Evolutionary conservation across 768 basidiomycete genomes (phyloP).

Genomic region (Cystofilobasidium capitatum): DNA sequence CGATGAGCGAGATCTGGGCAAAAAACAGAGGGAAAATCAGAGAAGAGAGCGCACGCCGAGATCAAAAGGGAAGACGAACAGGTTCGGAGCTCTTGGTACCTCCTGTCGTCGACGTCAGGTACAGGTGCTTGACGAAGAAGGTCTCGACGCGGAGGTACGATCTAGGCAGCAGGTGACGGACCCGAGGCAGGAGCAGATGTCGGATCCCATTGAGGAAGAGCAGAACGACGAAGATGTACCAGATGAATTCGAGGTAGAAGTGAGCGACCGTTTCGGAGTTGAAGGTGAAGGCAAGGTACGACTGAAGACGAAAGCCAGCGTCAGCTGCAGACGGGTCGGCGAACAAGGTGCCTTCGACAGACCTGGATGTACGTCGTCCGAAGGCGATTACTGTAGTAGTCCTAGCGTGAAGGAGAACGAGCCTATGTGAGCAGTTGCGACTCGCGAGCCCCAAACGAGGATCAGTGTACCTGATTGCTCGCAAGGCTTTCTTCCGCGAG

Average conservation of each 20-base stretch:
- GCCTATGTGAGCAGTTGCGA: too few species aligned
- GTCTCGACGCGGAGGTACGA: not conserved
- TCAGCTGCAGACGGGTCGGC: not conserved
- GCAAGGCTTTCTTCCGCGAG: too few species aligned
- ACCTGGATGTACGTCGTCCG: too few species aligned
- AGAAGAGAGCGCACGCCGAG: too few species aligned
- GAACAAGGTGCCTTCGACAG: too few species aligned
- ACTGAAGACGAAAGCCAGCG: not conserved
- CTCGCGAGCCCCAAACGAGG: too few species aligned
- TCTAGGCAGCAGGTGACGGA: not conserved
- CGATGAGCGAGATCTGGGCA: slow-evolving; percentile 5
- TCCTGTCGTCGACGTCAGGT: slow-evolving; percentile 6
- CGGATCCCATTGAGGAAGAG: not conserved
- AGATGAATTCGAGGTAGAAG: not conserved
- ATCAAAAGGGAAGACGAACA: too few species aligned
- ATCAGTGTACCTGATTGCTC: too few species aligned
- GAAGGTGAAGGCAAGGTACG: not conserved
- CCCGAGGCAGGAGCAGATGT: not conserved
- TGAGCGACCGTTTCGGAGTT: not conserved
- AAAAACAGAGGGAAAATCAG: too few species aligned
- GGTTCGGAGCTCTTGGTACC: slow-evolving; percentile 3
- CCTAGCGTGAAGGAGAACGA: too few species aligned
- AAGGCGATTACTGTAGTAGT: too few species aligned
- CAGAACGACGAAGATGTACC: not conserved
- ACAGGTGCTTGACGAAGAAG: slow-evolving; percentile 10